A percentile compares a stretch with the other conserved stretches of the same genome.
These are phyloP conservation scores for Capronia americana DNA, from an alignment of 2,329 filamentous ascomycete genomes.

Conservation along the genomic window DNA sequence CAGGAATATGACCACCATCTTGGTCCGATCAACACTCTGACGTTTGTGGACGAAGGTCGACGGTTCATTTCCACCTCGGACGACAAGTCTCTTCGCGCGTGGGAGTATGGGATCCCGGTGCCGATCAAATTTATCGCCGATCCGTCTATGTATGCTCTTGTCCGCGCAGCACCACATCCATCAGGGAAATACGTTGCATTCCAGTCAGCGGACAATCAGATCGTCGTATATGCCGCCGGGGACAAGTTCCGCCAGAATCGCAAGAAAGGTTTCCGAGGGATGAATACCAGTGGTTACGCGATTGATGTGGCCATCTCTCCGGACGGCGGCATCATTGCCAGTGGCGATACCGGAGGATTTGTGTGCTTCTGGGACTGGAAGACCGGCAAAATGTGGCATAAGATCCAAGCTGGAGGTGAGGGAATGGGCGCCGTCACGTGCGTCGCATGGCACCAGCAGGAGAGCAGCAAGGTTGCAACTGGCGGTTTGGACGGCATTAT, in stretches of 20 bases:
- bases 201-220: conserved; percentile 93
- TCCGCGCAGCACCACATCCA: conserved; percentile 81
- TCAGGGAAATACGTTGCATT: conserved; percentile 93
- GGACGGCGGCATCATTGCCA: conserved; percentile 88
- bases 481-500: conserved; percentile 88
- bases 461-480: conserved; percentile 90
- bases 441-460: conserved; percentile 95
- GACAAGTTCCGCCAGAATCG: conserved; percentile 97
- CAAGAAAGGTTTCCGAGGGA: conserved; percentile 94
- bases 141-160: conserved; percentile 97
- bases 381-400: conserved; percentile 98
- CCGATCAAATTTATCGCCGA: conserved; percentile 99
- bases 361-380: conserved; percentile 99
- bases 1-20: conserved; percentile 99
- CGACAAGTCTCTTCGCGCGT: conserved; percentile 92
- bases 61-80: conserved; percentile 98
- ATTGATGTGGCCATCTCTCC: conserved; percentile 88
- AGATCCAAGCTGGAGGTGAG: conserved; percentile 73
- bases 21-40: conserved; percentile 96
- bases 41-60: conserved; percentile 90
- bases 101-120: conserved; percentile 98
- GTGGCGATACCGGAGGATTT: conserved; percentile 85
- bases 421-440: conserved; percentile 71
- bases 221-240: conserved; percentile 90
- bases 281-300: conserved; percentile 93